These are phyloP conservation scores for Oryza coarctata DNA, from an alignment of 176 grass and related monocot genomes.

Conservation along the genomic window DNA sequence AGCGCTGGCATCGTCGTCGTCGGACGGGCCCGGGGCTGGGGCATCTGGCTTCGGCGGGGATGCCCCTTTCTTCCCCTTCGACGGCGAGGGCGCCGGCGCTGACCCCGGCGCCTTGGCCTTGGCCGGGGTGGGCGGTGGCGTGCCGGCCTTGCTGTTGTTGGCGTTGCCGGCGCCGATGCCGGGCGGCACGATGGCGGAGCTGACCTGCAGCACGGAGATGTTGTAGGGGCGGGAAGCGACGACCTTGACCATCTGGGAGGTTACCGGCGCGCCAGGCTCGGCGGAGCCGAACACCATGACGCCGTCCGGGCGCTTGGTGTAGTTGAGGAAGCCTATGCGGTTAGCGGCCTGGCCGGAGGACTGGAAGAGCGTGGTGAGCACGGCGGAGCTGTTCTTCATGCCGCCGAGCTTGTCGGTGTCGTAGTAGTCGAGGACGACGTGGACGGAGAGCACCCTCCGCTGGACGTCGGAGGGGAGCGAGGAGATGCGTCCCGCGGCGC, in stretches of 20 bases:
- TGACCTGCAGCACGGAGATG: conserved; percentile 67
- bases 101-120: background rate
- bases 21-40: background rate
- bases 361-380: conserved; percentile 64
- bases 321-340: conserved; percentile 73
- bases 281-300: conserved; percentile 64
- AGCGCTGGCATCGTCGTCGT: background rate
- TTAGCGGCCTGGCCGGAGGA: conserved; percentile 40
- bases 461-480: conserved; percentile 45
- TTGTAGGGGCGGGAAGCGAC: conserved; percentile 60
- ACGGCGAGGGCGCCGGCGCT: background rate
- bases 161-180: conserved; percentile 27
- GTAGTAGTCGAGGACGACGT: conserved; percentile 80
- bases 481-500: conserved; percentile 32
- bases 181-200: conserved; percentile 58
- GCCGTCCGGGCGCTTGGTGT: conserved; percentile 45
- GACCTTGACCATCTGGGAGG: conserved; percentile 47
- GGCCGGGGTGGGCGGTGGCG: background rate
- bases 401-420: conserved; percentile 53
- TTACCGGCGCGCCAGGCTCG: conserved; percentile 40
- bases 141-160: background rate
- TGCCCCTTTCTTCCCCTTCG: conserved; percentile 9
- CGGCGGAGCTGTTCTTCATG: conserved; percentile 46
- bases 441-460: conserved; percentile 54
- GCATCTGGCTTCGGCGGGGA: background rate